A percentile compares a stretch with the other conserved stretches of the same genome.
Conservation (phyloP, 768 basidiomycete species). For the Phylloporus rhodoxanthus region DNA sequence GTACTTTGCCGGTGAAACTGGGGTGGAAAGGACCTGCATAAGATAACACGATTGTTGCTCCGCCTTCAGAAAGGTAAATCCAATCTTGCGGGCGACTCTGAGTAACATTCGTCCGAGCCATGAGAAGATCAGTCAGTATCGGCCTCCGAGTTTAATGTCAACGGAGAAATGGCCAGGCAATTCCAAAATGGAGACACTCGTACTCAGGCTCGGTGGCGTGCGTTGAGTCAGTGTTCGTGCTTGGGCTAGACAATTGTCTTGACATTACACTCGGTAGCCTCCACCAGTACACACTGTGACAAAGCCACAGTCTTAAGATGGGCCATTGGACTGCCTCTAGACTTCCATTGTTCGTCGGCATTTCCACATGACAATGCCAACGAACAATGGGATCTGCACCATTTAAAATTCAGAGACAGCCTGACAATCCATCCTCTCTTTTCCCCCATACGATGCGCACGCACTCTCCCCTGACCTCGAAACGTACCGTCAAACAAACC, state of each 20-base stretch:
- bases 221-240: too few relatives aligned
- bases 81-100: slow-evolving; percentile 49
- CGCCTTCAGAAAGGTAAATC: slow-evolving; percentile 90
- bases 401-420: background rate
- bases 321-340: too few relatives aligned
- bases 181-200: too few relatives aligned
- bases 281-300: too few relatives aligned
- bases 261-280: too few relatives aligned
- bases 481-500: slow-evolving; percentile 1
- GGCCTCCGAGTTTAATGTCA: too few relatives aligned
- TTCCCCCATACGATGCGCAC: slow-evolving; percentile 13
- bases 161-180: too few relatives aligned
- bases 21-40: slow-evolving; percentile 56
- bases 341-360: background rate
- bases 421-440: background rate
- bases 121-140: background rate
- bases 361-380: background rate
- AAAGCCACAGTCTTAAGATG: too few relatives aligned
- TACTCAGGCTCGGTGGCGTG: too few relatives aligned
- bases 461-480: slow-evolving; percentile 7
- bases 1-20: slow-evolving; percentile 55
- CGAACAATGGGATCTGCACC: slow-evolving; percentile 16
- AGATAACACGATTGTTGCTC: slow-evolving; percentile 82
- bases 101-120: slow-evolving; percentile 16
- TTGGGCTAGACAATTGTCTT: too few relatives aligned